Conservation (phyloP, 1,284 basidiomycete species). For the Trichosporon coremiiforme region DNA sequence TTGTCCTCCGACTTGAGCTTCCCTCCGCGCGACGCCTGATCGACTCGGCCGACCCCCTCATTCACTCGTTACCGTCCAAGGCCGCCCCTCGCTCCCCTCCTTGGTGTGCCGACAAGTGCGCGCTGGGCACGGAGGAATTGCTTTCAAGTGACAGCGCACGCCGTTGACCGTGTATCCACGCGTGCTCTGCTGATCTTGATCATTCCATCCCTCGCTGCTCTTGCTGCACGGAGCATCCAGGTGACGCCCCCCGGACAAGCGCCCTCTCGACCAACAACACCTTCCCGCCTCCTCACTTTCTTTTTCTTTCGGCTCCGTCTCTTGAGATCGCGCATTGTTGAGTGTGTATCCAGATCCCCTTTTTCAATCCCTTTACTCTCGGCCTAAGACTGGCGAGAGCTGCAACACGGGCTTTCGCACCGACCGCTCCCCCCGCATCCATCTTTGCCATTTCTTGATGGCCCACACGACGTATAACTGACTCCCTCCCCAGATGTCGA, state of each 20-base stretch:
- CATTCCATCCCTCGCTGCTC: conserved; percentile 4
- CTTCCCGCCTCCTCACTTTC: not conserved
- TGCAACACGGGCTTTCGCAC: not conserved
- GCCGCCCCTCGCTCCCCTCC: not conserved
- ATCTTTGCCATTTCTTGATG: not conserved
- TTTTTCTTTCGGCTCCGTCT: conserved; percentile 7
- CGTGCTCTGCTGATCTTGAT: conserved; percentile 10
- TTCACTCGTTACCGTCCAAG: not conserved
- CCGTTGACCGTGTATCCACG: conserved; percentile 8
- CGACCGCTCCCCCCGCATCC: not conserved
- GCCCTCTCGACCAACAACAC: conserved; percentile 1
- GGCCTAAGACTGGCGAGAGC: not conserved
- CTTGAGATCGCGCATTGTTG: conserved; percentile 18
- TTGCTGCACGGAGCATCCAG: conserved; percentile 17
- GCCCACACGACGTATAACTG: not conserved
- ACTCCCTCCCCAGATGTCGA: conserved; percentile 10
- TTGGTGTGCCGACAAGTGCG: not conserved
- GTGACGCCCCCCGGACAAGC: conserved; percentile 6
- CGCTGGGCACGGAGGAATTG: not conserved
- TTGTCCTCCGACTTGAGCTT: not conserved
- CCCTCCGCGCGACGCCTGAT: not conserved
- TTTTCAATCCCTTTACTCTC: not conserved
- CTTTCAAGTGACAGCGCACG: conserved; percentile 10
- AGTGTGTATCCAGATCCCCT: conserved; percentile 3
- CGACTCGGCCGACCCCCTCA: not conserved